phyloP scores from a whole-genome alignment of 352 stramenopile genomes.

The Phytophthora niederhauseri region DNA sequence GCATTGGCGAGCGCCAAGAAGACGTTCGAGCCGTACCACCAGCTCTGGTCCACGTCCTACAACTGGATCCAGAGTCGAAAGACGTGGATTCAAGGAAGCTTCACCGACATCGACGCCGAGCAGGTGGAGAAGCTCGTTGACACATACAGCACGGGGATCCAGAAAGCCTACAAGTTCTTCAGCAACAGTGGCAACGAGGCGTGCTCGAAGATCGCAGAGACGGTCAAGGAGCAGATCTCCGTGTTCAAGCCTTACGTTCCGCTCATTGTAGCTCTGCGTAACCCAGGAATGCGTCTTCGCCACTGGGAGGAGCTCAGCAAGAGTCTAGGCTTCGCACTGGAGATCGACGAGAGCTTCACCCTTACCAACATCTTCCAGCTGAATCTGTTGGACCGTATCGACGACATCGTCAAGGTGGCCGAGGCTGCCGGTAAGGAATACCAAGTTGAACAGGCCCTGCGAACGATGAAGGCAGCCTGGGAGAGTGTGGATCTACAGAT shows the following conservation, averaged over 20 bases:
- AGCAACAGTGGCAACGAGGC: constrained; percentile 83
- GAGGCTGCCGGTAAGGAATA: constrained; percentile 96
- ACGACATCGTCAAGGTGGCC: constrained; percentile 92
- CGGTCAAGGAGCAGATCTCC: constrained; percentile 93
- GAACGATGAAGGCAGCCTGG: constrained; percentile 94
- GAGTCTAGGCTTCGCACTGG: constrained; percentile 71
- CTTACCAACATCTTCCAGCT: constrained; percentile 87
- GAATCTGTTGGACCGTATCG: constrained; percentile 86
- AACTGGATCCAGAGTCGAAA: constrained; percentile 94
- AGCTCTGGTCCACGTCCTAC: constrained; percentile 91
- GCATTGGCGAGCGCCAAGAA: constrained; percentile 88
- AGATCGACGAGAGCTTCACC: constrained; percentile 91
- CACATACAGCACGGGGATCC: constrained; percentile 85
- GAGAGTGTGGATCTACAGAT: constrained; percentile 92
- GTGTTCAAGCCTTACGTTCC: constrained; percentile 95
- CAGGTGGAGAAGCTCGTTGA: constrained; percentile 92
- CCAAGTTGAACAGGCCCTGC: constrained; percentile 93
- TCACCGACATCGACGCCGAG: constrained; percentile 92
- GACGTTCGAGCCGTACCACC: constrained; percentile 95
- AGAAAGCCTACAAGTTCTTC: constrained; percentile 95
- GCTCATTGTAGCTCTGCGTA: constrained; percentile 91
- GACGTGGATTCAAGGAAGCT: constrained; percentile 92
- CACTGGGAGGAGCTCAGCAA: constrained; percentile 94
- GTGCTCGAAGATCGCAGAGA: constrained; percentile 90
- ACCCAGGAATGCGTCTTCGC: constrained; percentile 93